A percentile compares a stretch with the other conserved stretches of the same genome.
Evolutionary conservation across 2,329 filamentous ascomycete genomes (phyloP).

Genomic region (Lasiodiplodia theobromae): DNA sequence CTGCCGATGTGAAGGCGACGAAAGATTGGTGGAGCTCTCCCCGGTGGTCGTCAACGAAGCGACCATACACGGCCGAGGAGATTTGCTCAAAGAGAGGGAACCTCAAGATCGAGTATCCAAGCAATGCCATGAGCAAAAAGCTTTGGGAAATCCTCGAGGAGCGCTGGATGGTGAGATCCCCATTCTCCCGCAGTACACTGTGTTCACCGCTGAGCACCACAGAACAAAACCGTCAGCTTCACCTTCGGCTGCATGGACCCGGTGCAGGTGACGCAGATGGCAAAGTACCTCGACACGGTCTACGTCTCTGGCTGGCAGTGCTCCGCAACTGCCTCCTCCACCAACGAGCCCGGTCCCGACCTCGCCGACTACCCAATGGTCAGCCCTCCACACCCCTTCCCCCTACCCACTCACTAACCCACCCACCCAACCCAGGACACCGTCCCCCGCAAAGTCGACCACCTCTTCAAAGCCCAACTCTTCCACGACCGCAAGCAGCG

Average conservation of each 20-base stretch:
- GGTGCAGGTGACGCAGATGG: constrained; percentile 97
- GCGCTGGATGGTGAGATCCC: constrained; percentile 70
- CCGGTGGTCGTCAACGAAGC: constrained; percentile 85
- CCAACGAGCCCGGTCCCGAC: constrained; percentile 90
- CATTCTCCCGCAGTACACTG: no score
- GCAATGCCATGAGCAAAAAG: constrained; percentile 86
- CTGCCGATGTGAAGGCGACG: constrained; percentile 76
- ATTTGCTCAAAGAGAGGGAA: constrained; percentile 90
- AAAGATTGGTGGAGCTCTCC: constrained; percentile 88
- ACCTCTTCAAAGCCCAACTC: constrained; percentile 92
- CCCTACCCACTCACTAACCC: no score
- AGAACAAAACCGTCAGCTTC: constrained; percentile 81
- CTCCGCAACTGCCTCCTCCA: constrained; percentile 86
- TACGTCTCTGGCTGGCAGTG: constrained; percentile 97
- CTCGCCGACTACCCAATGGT: constrained; percentile 82
- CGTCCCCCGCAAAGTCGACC: constrained; percentile 91
- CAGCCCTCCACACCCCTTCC: no score
- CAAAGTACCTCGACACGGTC: constrained; percentile 91
- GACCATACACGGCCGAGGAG: constrained; percentile 88
- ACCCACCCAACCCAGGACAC: constrained; percentile 70
- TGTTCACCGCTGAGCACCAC: not conserved
- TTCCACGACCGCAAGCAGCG: constrained; percentile 97
- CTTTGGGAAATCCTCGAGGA: constrained; percentile 83
- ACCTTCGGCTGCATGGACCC: constrained; percentile 93
- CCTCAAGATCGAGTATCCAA: constrained; percentile 83